phyloP scores from a whole-genome alignment of 2,329 filamentous ascomycete species.

The Penicillium verrucosum region DNA sequence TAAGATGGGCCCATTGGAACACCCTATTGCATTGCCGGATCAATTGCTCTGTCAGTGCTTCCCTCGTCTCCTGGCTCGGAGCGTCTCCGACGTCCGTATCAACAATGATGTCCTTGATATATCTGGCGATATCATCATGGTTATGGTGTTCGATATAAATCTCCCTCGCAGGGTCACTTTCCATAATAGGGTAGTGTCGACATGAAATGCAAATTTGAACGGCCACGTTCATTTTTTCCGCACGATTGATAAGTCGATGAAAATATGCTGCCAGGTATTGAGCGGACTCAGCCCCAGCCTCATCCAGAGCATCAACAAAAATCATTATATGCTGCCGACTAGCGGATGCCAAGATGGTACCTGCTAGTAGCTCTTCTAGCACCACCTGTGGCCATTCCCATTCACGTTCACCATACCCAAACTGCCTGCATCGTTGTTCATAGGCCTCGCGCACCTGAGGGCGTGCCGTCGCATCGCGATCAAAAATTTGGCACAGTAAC shows the following conservation, averaged over 20 bases:
- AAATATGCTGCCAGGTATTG: conserved; percentile 4
- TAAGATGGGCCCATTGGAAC: no score
- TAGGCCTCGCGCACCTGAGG: conserved; percentile 1
- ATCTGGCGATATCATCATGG: background rate
- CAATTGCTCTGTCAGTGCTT: no score
- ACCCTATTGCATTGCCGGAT: no score
- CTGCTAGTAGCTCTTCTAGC: conserved; percentile 3
- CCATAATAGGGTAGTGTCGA: conserved; percentile 15
- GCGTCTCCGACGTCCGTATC: background rate
- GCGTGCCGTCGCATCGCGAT: conserved; percentile 1
- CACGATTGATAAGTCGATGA: background rate
- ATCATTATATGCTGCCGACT: background rate
- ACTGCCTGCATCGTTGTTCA: background rate
- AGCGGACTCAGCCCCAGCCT: conserved; percentile 9
- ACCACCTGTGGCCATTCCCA: conserved; percentile 4
- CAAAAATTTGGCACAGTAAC: conserved; percentile 13
- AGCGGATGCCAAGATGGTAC: no score
- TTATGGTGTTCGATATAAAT: conserved; percentile 12
- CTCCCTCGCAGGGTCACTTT: background rate
- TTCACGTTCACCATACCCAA: background rate
- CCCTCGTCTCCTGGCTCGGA: no score
- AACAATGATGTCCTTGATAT: background rate
- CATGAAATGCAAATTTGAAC: conserved; percentile 14
- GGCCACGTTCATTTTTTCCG: background rate
- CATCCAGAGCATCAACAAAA: conserved; percentile 15